Percentiles rank a stretch among this genome's conserved stretches.
phyloP scores from a whole-genome alignment of 345 rosid species.

The Cochlearia excelsa region DNA sequence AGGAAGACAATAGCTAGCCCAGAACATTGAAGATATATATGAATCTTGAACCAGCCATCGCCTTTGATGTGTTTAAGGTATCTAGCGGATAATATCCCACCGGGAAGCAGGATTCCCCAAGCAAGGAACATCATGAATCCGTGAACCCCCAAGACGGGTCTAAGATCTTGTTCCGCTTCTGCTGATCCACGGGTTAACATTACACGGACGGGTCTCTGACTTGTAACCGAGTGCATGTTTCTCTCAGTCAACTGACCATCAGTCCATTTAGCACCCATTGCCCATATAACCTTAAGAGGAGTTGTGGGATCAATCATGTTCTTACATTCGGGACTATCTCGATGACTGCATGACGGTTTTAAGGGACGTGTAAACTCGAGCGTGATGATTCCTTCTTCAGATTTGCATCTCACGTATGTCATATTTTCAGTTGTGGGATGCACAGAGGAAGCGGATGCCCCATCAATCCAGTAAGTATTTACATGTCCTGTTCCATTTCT shows the following conservation, averaged over 20 bases:
- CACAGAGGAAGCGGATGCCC: constrained; percentile 63
- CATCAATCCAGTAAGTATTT: constrained; percentile 84
- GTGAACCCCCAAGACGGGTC: constrained; percentile 88
- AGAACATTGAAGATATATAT: constrained; percentile 85
- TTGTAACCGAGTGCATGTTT: constrained; percentile 88
- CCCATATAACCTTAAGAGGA: constrained; percentile 91
- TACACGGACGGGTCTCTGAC: constrained; percentile 85
- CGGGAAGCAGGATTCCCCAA: constrained; percentile 95
- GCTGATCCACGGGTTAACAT: constrained; percentile 77
- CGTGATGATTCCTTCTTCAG: constrained; percentile 88
- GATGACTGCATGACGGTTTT: constrained; percentile 59
- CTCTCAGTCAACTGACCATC: constrained; percentile 64
- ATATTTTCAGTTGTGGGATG: constrained; percentile 75
- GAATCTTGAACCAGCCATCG: constrained; percentile 89
- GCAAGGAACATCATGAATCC: constrained; percentile 99
- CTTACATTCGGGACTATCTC: constrained; percentile 54
- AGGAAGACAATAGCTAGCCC: constrained; percentile 80
- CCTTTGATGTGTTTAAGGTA: constrained; percentile 93
- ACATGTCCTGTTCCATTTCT: constrained; percentile 68
- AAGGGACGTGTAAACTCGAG: constrained; percentile 82
- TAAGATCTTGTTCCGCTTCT: constrained; percentile 90
- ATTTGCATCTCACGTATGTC: constrained; percentile 82
- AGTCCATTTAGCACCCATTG: constrained; percentile 92
- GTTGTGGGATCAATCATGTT: constrained; percentile 89
- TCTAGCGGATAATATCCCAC: constrained; percentile 82